Base-by-base conservation (phyloP, 345 rosid species). In the Populus davidiana region DNA sequence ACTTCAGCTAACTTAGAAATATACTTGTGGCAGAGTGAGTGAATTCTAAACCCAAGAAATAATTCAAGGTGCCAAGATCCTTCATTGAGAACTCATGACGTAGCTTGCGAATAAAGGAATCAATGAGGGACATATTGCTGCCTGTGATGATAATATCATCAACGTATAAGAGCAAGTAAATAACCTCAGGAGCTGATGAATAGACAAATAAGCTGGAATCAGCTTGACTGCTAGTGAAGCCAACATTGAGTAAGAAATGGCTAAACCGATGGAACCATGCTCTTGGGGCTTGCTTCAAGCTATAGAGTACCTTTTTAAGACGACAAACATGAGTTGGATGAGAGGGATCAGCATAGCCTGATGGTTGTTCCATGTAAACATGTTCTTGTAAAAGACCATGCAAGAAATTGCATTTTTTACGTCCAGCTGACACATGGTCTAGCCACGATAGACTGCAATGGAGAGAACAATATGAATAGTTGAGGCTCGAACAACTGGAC, bases 401-500 rank as follows among this genome's bases (percentile, higher is more conserved):
- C 16, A 66, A 5, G 16, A 66, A 35, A 5, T n/a, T n/a, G 11
- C n/a, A 66, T 66, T 66, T 1, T 66, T 29, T 1, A 33, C 1
- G 17, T 66, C 70, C 13, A 66, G n/a, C 2, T 33, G 25, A 39
- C 11, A 0, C 9, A 39, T 1, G 43, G 8, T 8, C 43, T 10
- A 39, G 11, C 43, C 43, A 39, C 2, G 2, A 39, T 2, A 41
- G 0, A 47, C 65, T 0, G 7, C 59, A n/a, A 71, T 8, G 14
- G 66, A 44, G n/a, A 71, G 56, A 1, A 71, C 68, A 35, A 71
- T 16, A 9, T 31, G 52, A 33, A 76, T 2, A 5, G 25, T 80
- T 49, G 76, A 36, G 8, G 80, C 63, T 38, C 72, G 66, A 31
- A 76, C 8, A 14, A 80, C 62, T 29, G 39, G 77, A 31, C 72